Evolutionary conservation across 768 basidiomycete genomes (phyloP).

Genomic region (Tylopilus felleus): DNA sequence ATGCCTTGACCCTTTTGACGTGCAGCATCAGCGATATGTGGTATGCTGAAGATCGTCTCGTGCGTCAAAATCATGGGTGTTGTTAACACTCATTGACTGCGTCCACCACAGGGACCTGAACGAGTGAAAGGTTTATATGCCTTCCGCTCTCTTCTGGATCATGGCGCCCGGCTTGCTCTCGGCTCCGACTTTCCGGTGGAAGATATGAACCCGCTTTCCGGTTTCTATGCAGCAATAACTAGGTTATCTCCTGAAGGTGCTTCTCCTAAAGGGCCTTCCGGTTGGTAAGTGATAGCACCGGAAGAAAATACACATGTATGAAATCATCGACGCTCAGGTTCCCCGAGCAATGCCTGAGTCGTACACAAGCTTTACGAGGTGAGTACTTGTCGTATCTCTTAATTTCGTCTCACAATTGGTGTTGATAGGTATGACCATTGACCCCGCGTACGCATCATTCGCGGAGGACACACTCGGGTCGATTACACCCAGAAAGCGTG

Average conservation of each 20-base stretch:
- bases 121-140: slow-evolving; percentile 85
- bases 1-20: not conserved
- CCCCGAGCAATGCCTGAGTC: slow-evolving; percentile 72
- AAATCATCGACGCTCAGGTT: slow-evolving; percentile 49
- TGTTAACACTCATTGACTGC: not conserved
- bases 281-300: slow-evolving; percentile 56
- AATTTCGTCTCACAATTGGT: not conserved
- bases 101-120: slow-evolving; percentile 61
- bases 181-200: slow-evolving; percentile 94
- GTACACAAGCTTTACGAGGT: slow-evolving; percentile 76
- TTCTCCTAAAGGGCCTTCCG: slow-evolving; percentile 75
- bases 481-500: slow-evolving; percentile 71
- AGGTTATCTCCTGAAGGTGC: slow-evolving; percentile 63
- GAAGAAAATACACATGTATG: not conserved
- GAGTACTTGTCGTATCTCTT: not conserved
- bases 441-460: slow-evolving; percentile 86
- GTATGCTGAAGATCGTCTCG: slow-evolving; percentile 81
- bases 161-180: slow-evolving; percentile 65
- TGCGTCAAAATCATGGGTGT: slow-evolving; percentile 31
- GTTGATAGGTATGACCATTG: slow-evolving; percentile 49
- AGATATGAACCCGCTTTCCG: slow-evolving; percentile 74
- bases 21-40: slow-evolving; percentile 81
- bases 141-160: slow-evolving; percentile 69
- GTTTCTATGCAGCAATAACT: slow-evolving; percentile 87
- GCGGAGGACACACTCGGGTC: slow-evolving; percentile 72